Percentiles rank a stretch among this genome's conserved stretches.
These are phyloP conservation scores for Cnidoscolus chayamansa DNA, from an alignment of 441 rosid species.

Conservation along the genomic window DNA sequence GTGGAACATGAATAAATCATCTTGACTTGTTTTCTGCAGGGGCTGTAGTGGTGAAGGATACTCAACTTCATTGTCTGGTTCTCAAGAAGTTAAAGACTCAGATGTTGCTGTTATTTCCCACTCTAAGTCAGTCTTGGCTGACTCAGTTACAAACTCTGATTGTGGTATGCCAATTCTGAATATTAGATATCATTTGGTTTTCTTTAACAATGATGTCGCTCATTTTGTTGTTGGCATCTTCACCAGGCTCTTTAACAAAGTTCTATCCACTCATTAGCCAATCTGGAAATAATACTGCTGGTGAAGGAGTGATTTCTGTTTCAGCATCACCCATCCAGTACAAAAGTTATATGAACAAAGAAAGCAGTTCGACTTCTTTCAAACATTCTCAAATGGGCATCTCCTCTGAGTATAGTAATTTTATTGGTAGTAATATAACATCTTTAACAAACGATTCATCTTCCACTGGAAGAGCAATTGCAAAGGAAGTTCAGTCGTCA, in stretches of 20 bases:
- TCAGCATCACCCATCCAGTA: constrained; percentile 32
- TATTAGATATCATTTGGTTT: not conserved
- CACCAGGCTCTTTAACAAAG: constrained; percentile 50
- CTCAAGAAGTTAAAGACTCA: constrained; percentile 35
- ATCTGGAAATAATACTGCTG: constrained; percentile 32
- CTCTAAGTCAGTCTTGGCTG: constrained; percentile 40
- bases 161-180: constrained; percentile 37
- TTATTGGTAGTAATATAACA: constrained; percentile 31
- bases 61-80: constrained; percentile 30
- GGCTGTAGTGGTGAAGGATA: constrained; percentile 25
- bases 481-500: constrained; percentile 35
- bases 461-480: constrained; percentile 44
- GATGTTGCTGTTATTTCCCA: constrained; percentile 39
- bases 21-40: constrained; percentile 31
- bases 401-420: constrained; percentile 42
- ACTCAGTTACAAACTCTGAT: constrained; percentile 41
- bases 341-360: constrained; percentile 33
- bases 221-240: constrained; percentile 16
- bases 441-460: constrained; percentile 42
- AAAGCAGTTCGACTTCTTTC: constrained; percentile 33
- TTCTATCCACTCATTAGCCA: constrained; percentile 35
- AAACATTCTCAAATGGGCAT: constrained; percentile 38
- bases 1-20: not conserved
- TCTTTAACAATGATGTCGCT: constrained; percentile 20
- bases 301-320: constrained; percentile 36